Base-by-base conservation (phyloP, 768 basidiomycete species). In the Tricholoma flavovirens region DNA sequence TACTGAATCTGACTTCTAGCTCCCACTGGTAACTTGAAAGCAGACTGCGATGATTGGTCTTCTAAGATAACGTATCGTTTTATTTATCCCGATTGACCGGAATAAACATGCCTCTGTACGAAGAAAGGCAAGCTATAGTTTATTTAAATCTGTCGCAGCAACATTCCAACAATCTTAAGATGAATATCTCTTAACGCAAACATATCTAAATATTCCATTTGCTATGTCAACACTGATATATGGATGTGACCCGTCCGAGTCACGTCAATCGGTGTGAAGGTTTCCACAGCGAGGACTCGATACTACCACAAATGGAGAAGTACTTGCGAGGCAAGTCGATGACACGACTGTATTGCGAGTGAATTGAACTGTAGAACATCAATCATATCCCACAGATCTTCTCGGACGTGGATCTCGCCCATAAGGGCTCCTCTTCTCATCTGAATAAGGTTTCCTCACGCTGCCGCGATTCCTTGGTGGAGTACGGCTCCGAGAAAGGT, bases 381-480 rank as follows among this genome's bases (percentile, higher is more conserved):
- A 63, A 56, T 63, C 56, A 35, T 60, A 55, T 32, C 53, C 55
- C 33, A 50, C 54, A 14, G 42, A 51, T 51, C 59, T 56, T 32
- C 51, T 50, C 12, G 59, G 48, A 53, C 49, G 54, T 57, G 51
- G 30, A 43, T 58, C 60, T 43, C 54, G 53, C 35, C 56, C 56
- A 30, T 59, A 54, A 14, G 49, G 45, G 12, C 17, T 30, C 12
- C 55, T 33, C 19, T 54, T 55, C 26, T 50, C 54, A 26, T 56
- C 55, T 33, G 55, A 43, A 35, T 54, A 15, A 48, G 32, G 57
- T 42, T 56, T 56, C 38, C 54, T 55, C 56, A 53, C 57, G 54
- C 49, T 29, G 36, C 56, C 58, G n/a, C 54, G 51, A 36, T 55
- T n/a, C 8, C 45, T 45, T 35, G 56, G 54, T 26, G 58, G 62